These are phyloP conservation scores for Smittium mucronatum DNA, from an alignment of 371 early-diverging fungal genomes.

Conservation along the genomic window DNA sequence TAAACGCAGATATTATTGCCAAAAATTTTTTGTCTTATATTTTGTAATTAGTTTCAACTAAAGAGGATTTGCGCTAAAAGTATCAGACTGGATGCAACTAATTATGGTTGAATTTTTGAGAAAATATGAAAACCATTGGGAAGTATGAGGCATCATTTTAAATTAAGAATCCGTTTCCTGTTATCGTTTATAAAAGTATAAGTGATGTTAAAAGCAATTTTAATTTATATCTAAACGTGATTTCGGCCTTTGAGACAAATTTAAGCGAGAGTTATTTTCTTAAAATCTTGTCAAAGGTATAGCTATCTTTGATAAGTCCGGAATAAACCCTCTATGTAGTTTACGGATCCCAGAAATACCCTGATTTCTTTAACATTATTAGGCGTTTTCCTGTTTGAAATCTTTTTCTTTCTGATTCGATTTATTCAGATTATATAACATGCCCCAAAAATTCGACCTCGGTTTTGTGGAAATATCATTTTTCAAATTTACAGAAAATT, in stretches of 20 bases:
- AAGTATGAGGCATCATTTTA: constrained; percentile 1
- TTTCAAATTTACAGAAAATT: too few relatives aligned
- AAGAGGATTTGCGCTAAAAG: background rate
- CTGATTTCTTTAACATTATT: constrained; percentile 6
- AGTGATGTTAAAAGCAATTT: background rate
- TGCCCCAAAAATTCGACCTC: constrained; percentile 8
- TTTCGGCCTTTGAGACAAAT: constrained; percentile 20
- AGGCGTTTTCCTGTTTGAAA: constrained; percentile 2
- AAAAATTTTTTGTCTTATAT: constrained; percentile 1
- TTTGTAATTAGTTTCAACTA: constrained; percentile 4
- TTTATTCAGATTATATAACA: background rate
- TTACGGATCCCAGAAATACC: background rate
- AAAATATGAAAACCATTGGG: background rate
- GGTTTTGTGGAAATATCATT: too few relatives aligned
- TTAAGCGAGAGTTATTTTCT: constrained; percentile 24
- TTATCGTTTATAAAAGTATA: background rate
- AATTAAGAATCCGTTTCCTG: background rate
- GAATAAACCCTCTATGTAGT: constrained; percentile 8
- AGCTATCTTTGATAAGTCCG: background rate
- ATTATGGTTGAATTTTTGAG: too few relatives aligned
- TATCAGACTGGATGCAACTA: too few relatives aligned
- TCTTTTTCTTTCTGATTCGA: background rate
- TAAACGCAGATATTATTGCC: constrained; percentile 2
- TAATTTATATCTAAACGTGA: background rate
- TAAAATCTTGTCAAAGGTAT: constrained; percentile 20